Conservation (phyloP, 2,329 filamentous ascomycete species). For the Penicillium griseofulvum region DNA sequence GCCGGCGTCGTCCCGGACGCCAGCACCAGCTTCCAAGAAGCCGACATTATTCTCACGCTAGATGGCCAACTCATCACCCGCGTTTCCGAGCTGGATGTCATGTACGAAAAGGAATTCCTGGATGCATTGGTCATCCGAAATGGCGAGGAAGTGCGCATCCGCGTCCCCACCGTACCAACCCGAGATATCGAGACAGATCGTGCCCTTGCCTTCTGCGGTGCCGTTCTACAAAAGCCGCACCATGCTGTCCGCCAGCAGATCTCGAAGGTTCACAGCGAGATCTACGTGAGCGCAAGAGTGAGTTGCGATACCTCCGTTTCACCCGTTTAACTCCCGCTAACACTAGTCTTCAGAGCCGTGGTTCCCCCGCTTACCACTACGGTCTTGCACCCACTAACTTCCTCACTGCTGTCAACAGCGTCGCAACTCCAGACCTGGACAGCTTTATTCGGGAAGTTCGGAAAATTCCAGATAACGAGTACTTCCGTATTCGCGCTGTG, state of each 20-base stretch:
- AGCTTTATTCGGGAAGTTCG: constrained; percentile 77
- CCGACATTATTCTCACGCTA: constrained; percentile 86
- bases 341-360: constrained; percentile 56
- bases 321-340: constrained; percentile 6
- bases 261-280: constrained; percentile 89
- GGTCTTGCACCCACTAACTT: constrained; percentile 95
- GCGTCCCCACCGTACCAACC: constrained; percentile 80
- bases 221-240: constrained; percentile 87
- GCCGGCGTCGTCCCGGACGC: constrained; percentile 39
- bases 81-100: constrained; percentile 88
- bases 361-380: constrained; percentile 83
- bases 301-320: constrained; percentile 12
- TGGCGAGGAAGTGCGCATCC: constrained; percentile 72
- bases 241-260: constrained; percentile 97
- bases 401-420: constrained; percentile 91
- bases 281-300: constrained; percentile 84
- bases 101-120: constrained; percentile 84
- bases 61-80: constrained; percentile 91
- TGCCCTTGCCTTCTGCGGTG: constrained; percentile 91
- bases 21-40: constrained; percentile 73
- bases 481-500: constrained; percentile 95
- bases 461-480: constrained; percentile 92
- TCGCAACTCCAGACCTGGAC: constrained; percentile 76
- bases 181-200: constrained; percentile 90
- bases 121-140: constrained; percentile 85